Base-by-base conservation (phyloP, 139 green algal species). In the Pycnococcus provasolii region DNA sequence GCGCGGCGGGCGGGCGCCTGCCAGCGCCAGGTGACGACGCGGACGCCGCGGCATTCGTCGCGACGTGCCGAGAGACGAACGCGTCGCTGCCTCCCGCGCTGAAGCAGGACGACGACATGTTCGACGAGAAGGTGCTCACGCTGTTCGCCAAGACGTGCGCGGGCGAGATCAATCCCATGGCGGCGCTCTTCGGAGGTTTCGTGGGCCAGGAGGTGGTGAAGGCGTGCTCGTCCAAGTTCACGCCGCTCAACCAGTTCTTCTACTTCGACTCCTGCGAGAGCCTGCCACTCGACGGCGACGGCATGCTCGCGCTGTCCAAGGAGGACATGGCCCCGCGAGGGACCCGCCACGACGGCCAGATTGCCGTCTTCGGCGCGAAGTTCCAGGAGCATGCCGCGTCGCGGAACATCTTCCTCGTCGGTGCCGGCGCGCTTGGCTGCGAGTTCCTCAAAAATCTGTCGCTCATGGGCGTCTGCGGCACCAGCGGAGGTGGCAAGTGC, bases 361-460 rank as follows among this genome's bases (percentile, higher is more conserved):
- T 95, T 0, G 82, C 81, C 1, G 83, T 96, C 43, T 94, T 98
- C 75, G 92, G 92, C 3, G 41, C 45, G 26, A 59, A 40, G 39
- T 48, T 81, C 3, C 78, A 84, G 58, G 59, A 70, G 26, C 80
- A 87, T 62, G 74, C 98, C 41, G 62, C 74, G 45, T 37, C 60
- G 3, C 75, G 88, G 3, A 84, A 94, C 11, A 64, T 93, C 1
- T 98, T 98, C 81, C 77, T 98, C 64, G 92, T 97, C 37, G 92
- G 92, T 3, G 91, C 92, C 1, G 92, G 92, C 40, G 92, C 92
- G 4, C 82, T 99, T 59, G 92, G 92, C 11, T 99, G 92, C 77
- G 92, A 99, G 74, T 96, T 99, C 78, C 71, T 98, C 7, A 98
- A 98, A 80, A 96, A 96, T 75, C 89, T 99, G 52, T 91, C 92